These are phyloP conservation scores for Castanospermum australe DNA, from an alignment of 306 rosid species.

Conservation along the genomic window DNA sequence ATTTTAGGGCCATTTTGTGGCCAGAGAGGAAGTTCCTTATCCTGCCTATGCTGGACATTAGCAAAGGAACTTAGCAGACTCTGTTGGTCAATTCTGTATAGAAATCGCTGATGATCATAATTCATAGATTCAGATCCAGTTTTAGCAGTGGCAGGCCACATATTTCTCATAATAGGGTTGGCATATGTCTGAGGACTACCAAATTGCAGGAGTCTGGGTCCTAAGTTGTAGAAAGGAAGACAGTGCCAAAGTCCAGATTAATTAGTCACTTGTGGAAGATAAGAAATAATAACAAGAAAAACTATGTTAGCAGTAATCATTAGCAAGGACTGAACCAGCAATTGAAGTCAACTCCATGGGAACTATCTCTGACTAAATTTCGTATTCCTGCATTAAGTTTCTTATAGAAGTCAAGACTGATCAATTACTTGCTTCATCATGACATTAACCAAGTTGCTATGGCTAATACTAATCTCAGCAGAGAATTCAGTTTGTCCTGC, in stretches of 20 bases:
- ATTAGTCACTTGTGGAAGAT: background rate
- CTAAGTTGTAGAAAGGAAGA: conserved; percentile 38
- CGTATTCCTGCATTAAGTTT: conserved; percentile 6
- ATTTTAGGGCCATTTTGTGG: background rate
- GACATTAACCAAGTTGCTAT: background rate
- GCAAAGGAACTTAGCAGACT: background rate
- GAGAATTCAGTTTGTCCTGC: background rate
- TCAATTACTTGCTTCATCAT: background rate
- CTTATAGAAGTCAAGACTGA: background rate
- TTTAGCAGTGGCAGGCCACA: conserved; percentile 56
- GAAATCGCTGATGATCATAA: conserved; percentile 35
- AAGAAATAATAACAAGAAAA: background rate
- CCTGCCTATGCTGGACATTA: background rate
- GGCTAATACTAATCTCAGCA: background rate
- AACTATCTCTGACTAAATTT: conserved; percentile 8
- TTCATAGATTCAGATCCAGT: conserved; percentile 44
- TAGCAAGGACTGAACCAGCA: background rate
- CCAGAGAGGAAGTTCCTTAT: background rate
- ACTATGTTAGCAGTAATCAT: background rate
- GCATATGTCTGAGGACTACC: conserved; percentile 60
- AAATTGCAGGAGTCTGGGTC: conserved; percentile 82
- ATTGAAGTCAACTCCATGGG: background rate
- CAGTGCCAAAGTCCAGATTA: conserved; percentile 17
- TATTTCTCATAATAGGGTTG: conserved; percentile 38
- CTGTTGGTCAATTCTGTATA: conserved; percentile 35